A percentile compares a stretch with the other conserved stretches of the same genome.
phyloP scores from a whole-genome alignment of 352 stramenopile genomes.

The Lagenidium sp. region DNA sequence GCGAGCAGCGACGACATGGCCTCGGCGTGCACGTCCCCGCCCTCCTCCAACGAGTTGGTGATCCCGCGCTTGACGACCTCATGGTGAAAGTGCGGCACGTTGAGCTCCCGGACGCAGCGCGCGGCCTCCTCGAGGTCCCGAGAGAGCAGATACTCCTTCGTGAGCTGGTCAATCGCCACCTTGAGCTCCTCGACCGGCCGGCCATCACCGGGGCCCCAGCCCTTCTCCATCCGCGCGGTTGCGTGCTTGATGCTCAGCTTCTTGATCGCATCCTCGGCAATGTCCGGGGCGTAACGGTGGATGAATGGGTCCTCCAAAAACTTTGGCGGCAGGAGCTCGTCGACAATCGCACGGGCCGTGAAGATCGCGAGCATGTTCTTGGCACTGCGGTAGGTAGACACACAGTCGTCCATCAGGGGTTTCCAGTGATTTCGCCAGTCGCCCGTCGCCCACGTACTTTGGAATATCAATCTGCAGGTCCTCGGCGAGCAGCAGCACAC shows the following conservation, averaged over 20 bases:
- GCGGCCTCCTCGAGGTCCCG: slow-evolving; percentile 93
- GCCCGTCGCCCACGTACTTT: slow-evolving; percentile 44
- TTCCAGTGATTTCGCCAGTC: no score
- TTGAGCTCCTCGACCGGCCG: slow-evolving; percentile 89
- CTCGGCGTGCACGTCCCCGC: slow-evolving; percentile 18
- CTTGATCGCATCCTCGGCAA: slow-evolving; percentile 95
- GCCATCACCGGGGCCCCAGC: slow-evolving; percentile 95
- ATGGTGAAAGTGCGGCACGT: slow-evolving; percentile 95
- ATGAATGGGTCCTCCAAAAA: slow-evolving; percentile 97
- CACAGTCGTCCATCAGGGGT: no score
- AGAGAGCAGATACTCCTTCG: slow-evolving; percentile 94
- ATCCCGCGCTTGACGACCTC: slow-evolving; percentile 90
- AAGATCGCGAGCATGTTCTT: slow-evolving; percentile 95
- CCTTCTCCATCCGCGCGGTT: slow-evolving; percentile 92
- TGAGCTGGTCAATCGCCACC: slow-evolving; percentile 93
- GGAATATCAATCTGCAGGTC: slow-evolving; percentile 96
- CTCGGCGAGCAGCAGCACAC: slow-evolving; percentile 93
- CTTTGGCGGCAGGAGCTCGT: slow-evolving; percentile 97
- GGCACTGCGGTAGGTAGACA: slow-evolving; percentile 22
- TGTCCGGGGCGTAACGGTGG: slow-evolving; percentile 86
- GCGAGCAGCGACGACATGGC: slow-evolving; percentile 32
- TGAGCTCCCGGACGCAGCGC: slow-evolving; percentile 90
- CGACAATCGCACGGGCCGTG: slow-evolving; percentile 95
- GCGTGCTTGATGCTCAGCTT: slow-evolving; percentile 96
- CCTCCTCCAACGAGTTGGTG: slow-evolving; percentile 35